Evolutionary conservation across 2,329 filamentous ascomycete species (phyloP), one percentile per base, ranked within the genome.

Genomic region (Fusarium sp.): DNA sequence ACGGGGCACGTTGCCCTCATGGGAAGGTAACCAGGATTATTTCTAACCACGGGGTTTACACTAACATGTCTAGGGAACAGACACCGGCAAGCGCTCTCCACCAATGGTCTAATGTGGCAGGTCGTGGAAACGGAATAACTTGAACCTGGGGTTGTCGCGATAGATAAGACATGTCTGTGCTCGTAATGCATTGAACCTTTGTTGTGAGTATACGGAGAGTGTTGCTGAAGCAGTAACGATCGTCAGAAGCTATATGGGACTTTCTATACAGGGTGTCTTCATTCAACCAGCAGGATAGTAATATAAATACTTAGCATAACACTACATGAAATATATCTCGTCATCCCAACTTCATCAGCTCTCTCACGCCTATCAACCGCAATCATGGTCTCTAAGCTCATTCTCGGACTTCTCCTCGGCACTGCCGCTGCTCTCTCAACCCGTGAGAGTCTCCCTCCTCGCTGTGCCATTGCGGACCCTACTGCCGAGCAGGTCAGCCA

Each of bases 311-410:
- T 6, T 19, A n/a, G 15, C 10, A 4, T 10, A 30, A 1, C 4
- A 17, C 23, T 34, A 15, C 38, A 3, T 17, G 24, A 10, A 30
- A 20, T 15, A 20, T 36, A 28, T 21, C 24, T 43, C 11, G 3
- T 51, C 36, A 21, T 40, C 34, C 4, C 23, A 52, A 7, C 23
- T 21, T 32, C 21, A 10, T 9, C 23, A 49, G 19, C 7, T 28
- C 23, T 10, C 19, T 5, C 10, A 12, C 17, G 7, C 6, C n/a
- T 10, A 10, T 20, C 32, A 49, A 39, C 8, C 24, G 12, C 30
- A 43, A 68, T 21, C 39, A 68, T 68, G 65, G 50, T 68, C 20
- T 65, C 65, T 26, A 68, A 68, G 24, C 30, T 53, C 26, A 8
- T 54, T 6, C 38, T 68, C 12, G 43, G 46, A 21, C 30, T 68